Base-by-base conservation (phyloP, 495 filamentous ascomycete genomes). In the Hyaloscypha finlandica region DNA sequence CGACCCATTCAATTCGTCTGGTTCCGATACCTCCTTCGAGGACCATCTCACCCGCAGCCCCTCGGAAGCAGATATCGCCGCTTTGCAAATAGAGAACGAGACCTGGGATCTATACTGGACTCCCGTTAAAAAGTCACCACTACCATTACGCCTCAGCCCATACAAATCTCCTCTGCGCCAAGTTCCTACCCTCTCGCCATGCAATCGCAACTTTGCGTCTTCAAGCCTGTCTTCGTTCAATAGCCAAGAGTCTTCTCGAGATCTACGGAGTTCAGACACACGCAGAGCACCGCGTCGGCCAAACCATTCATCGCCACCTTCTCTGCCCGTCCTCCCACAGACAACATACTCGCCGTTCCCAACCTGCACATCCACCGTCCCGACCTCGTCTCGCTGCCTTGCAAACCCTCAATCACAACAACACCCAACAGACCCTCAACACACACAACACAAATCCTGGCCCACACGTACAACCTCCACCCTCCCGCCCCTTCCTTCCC, bases 21-120 rank as follows among this genome's bases (percentile, higher is more conserved):
- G 32, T 33, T 37, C 56, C 3, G 56, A 59, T 20, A 59, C 30
- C 19, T 59, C 56, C 4, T 37, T 59, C 32, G 56, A 59, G 32
- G 56, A 59, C 30, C 8, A 9, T 37, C 32, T 30, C 31, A 59
- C 9, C 16, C 29, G 1, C n/a, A 56, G n/a, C 32, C n/a, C 31
- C 31, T 32, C 30, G 8, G 30, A 56, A 25, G 30, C 8, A 56
- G 30, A 25, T 56, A 5, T 32, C 8, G 30, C n/a, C 3, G 19
- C 30, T 3, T 29, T 32, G 22, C 53, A 56, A 56, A 30, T 30
- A 4, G 53, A 48, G 42, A 48, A 14, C 53, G 30, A 56, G 53
- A 32, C 53, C 20, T 56, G 53, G 22, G 25, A 56, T 11, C 22
- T 56, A 4, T 56, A 56, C 53, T 9, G 53, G 53, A 56, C 8